Evolutionary conservation across 2,329 filamentous ascomycete species (phyloP).

Genomic region (Hypoxylon sp.): DNA sequence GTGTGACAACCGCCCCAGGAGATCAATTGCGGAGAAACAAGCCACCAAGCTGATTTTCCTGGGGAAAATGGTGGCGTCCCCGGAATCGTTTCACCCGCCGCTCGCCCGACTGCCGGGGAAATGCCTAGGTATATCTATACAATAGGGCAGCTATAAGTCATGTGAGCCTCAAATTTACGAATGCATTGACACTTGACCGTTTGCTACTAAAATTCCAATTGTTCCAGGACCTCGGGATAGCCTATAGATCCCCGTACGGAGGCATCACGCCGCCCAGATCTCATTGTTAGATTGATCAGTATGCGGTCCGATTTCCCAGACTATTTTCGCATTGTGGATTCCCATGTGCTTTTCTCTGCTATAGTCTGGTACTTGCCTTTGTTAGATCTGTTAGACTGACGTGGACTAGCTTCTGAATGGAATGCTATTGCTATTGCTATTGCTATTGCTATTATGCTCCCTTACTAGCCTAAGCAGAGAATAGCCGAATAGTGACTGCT

Average conservation of each 20-base stretch:
- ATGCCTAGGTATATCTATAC: slow-evolving; percentile 4
- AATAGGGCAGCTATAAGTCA: slow-evolving; percentile 19
- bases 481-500: slow-evolving; percentile 14
- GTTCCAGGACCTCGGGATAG: slow-evolving; percentile 3
- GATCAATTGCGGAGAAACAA: slow-evolving; percentile 31
- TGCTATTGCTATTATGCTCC: slow-evolving; percentile 19
- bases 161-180: slow-evolving; percentile 16
- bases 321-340: slow-evolving; percentile 15
- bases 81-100: slow-evolving; percentile 36
- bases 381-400: slow-evolving; percentile 11
- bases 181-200: slow-evolving; percentile 15
- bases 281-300: slow-evolving; percentile 32
- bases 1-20: slow-evolving; percentile 12
- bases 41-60: slow-evolving; percentile 31
- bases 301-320: slow-evolving; percentile 36
- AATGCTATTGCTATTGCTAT: slow-evolving; percentile 21
- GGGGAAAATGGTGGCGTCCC: slow-evolving; percentile 32
- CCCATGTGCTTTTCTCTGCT: slow-evolving; percentile 4
- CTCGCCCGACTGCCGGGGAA: slow-evolving; percentile 27
- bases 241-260: slow-evolving; percentile 8
- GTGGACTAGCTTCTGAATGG: slow-evolving; percentile 17
- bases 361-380: slow-evolving; percentile 8
- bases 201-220: slow-evolving; percentile 12
- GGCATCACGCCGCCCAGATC: slow-evolving; percentile 15
- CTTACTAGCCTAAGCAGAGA: slow-evolving; percentile 8